A percentile compares a stretch with the other conserved stretches of the same genome.
Evolutionary conservation across 306 rosid genomes (phyloP).

Genomic region (Medicago truncatula): DNA sequence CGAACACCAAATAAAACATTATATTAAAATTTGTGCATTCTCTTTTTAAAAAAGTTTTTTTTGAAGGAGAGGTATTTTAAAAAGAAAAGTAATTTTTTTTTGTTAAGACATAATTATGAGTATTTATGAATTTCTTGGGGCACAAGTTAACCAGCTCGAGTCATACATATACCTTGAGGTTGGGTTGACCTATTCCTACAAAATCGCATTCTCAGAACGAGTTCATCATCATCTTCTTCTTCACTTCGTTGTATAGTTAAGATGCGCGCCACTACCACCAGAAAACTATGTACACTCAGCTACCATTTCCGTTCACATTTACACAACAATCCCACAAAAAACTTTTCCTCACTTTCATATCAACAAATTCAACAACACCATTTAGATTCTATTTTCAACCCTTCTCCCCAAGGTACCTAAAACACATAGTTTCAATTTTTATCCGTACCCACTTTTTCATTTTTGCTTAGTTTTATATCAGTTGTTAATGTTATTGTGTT

Average conservation of each 20-base stretch:
- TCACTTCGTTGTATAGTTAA: constrained; percentile 16
- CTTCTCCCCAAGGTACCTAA: constrained; percentile 6
- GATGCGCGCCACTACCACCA: constrained; percentile 42
- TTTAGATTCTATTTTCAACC: constrained; percentile 6
- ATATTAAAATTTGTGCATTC: no score
- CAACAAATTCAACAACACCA: neutral
- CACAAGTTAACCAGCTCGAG: no score
- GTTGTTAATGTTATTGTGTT: neutral
- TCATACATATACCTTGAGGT: no score
- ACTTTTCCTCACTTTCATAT: neutral
- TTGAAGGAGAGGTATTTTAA: no score
- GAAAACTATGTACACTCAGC: constrained; percentile 50
- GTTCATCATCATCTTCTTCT: neutral
- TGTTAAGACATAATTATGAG: no score
- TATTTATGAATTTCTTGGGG: no score
- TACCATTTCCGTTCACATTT: neutral
- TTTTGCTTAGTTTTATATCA: neutral
- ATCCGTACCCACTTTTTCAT: constrained; percentile 17
- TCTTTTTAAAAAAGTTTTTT: no score
- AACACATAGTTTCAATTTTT: constrained; percentile 34
- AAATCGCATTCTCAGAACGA: no score
- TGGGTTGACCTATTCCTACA: no score
- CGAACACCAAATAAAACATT: no score
- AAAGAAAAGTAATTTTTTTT: no score
- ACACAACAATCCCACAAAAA: neutral